Conservation (phyloP, 208 protist genomes). For the Kentomonas sorsogonicus region DNA sequence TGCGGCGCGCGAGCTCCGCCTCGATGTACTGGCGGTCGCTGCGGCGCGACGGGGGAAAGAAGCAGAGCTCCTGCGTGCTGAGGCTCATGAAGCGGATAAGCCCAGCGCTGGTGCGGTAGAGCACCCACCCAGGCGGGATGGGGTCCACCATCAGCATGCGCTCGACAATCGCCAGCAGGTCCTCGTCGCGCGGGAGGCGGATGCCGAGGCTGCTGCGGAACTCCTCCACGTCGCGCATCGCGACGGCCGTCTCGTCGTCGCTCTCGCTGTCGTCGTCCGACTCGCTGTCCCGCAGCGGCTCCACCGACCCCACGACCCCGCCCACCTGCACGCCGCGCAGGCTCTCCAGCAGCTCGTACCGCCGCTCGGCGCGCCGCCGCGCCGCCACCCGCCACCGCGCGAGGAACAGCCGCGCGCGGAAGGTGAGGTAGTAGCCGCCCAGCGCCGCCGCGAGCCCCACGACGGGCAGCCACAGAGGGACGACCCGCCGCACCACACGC, state of each 20-base stretch:
- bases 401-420: conserved; percentile 70
- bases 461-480: conserved; percentile 69
- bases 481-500: conserved; percentile 36
- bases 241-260: conserved; percentile 62
- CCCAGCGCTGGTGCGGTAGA: conserved; percentile 82
- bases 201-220: conserved; percentile 83
- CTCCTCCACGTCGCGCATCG: conserved; percentile 78
- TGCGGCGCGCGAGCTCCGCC: conserved; percentile 56
- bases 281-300: conserved; percentile 40
- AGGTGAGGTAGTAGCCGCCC: conserved; percentile 48
- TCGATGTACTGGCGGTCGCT: conserved; percentile 65
- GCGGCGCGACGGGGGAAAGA: conserved; percentile 71
- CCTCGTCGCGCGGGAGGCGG: conserved; percentile 74
- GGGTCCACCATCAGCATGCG: conserved; percentile 78
- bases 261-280: conserved; percentile 61
- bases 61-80: conserved; percentile 85
- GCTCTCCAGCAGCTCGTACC: conserved; percentile 67
- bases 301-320: conserved; percentile 28
- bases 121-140: conserved; percentile 84
- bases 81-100: conserved; percentile 86
- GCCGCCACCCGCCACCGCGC: conserved; percentile 67
- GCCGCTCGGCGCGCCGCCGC: conserved; percentile 58
- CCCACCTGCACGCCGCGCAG: conserved; percentile 31
- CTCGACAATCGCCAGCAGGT: conserved; percentile 72
- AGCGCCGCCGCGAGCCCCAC: conserved; percentile 32